phyloP scores from a whole-genome alignment of 192 early-diverging fungal species.

The Pilaira anomala region DNA sequence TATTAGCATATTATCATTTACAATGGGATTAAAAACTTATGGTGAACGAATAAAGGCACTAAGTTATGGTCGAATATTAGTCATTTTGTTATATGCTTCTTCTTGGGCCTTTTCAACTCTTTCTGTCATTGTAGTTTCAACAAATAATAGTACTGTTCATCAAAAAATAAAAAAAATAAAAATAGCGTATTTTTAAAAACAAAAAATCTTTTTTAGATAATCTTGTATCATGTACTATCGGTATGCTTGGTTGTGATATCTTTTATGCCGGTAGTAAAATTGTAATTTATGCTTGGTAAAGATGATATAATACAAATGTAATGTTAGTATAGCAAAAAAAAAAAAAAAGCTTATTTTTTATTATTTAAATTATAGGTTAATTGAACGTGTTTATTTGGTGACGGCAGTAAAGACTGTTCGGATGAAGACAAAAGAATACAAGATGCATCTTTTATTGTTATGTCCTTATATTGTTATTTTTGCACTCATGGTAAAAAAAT shows the following conservation, averaged over 20 bases:
- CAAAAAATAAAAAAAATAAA: no score
- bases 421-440: constrained; percentile 24
- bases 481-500: constrained; percentile 31
- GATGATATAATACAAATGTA: no score
- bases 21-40: constrained; percentile 42
- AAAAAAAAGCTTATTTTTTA: no score
- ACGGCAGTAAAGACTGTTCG: constrained; percentile 31
- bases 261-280: constrained; percentile 45
- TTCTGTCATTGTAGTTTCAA: constrained; percentile 39
- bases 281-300: constrained; percentile 35
- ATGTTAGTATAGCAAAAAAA: no score
- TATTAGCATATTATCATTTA: constrained; percentile 38
- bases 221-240: constrained; percentile 37
- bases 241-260: constrained; percentile 37
- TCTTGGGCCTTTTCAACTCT: constrained; percentile 45
- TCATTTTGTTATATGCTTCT: constrained; percentile 39
- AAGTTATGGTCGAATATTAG: constrained; percentile 44
- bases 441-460: constrained; percentile 26
- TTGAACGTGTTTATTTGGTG: constrained; percentile 37
- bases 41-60: constrained; percentile 32
- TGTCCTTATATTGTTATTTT: constrained; percentile 39
- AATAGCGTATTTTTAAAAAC: neutral
- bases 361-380: neutral
- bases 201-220: constrained; percentile 21
- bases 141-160: constrained; percentile 36